A percentile compares a stretch with the other conserved stretches of the same genome.
These are phyloP conservation scores for Solanum tarijense DNA, from an alignment of 257 asterid genomes.

Conservation along the genomic window DNA sequence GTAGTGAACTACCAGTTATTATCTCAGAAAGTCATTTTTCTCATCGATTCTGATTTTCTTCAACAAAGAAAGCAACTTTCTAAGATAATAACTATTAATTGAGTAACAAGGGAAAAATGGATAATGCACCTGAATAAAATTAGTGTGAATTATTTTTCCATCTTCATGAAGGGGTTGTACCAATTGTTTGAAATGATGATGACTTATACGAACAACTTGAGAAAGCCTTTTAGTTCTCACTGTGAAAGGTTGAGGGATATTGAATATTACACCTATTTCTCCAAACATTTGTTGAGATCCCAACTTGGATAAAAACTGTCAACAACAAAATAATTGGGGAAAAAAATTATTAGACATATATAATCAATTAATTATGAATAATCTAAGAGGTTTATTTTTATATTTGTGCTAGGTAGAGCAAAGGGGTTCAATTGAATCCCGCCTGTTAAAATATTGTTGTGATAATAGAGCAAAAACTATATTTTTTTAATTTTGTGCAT, in stretches of 20 bases:
- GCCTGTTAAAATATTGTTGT: neutral
- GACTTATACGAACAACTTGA: slow-evolving; percentile 83
- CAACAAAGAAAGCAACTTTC: neutral
- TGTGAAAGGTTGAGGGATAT: slow-evolving; percentile 89
- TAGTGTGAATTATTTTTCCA: slow-evolving; percentile 51
- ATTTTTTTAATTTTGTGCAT: neutral
- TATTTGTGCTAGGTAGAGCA: neutral
- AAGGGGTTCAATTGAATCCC: neutral
- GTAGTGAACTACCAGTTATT: neutral
- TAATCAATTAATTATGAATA: neutral
- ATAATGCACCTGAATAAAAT: slow-evolving; percentile 62
- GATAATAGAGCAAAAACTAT: neutral
- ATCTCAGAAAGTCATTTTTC: neutral
- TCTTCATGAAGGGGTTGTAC: slow-evolving; percentile 59
- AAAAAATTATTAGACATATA: neutral
- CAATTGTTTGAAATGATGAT: slow-evolving; percentile 84
- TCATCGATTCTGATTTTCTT: neutral
- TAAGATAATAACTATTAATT: neutral
- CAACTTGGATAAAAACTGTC: slow-evolving; percentile 51
- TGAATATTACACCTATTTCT: slow-evolving; percentile 80
- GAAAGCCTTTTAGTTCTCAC: slow-evolving; percentile 90
- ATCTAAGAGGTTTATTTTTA: neutral
- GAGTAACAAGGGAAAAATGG: neutral
- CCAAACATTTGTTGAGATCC: slow-evolving; percentile 72
- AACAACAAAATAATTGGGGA: neutral